A percentile compares a stretch with the other conserved stretches of the same genome.
These are phyloP conservation scores for Melaleuca alternifolia DNA, from an alignment of 345 rosid species.

Conservation along the genomic window DNA sequence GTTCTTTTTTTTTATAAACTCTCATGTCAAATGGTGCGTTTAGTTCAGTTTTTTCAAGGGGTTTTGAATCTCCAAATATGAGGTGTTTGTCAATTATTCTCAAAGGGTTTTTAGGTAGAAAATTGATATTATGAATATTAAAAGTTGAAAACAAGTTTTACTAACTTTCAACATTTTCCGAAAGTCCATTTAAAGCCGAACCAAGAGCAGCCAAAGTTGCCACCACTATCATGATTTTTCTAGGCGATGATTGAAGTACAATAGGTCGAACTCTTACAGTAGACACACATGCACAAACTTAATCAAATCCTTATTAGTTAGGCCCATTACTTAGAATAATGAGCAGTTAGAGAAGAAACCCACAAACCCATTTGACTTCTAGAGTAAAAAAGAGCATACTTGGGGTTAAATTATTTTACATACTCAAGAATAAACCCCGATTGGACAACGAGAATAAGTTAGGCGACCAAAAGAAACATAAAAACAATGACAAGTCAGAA, in stretches of 20 bases:
- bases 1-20: fast-evolving
- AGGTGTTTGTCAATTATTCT: too few relatives aligned
- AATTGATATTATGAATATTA: too few relatives aligned
- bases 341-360: background rate
- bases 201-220: too few relatives aligned
- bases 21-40: too few relatives aligned
- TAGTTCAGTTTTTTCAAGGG: too few relatives aligned
- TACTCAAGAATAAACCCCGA: fast-evolving
- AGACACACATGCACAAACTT: background rate
- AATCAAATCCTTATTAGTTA: too few relatives aligned
- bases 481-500: background rate
- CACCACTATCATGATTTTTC: background rate
- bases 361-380: background rate
- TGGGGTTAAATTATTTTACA: background rate
- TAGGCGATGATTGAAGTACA: background rate
- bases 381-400: background rate
- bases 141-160: too few relatives aligned
- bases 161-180: too few relatives aligned
- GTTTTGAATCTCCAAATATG: too few relatives aligned
- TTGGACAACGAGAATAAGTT: background rate
- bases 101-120: too few relatives aligned
- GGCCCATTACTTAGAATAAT: too few relatives aligned
- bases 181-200: too few relatives aligned
- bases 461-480: background rate
- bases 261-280: background rate